A percentile compares a stretch with the other conserved stretches of the same genome.
Conservation (phyloP, 1,139 yeast genomes). For the Blastobotrys indianensis region DNA sequence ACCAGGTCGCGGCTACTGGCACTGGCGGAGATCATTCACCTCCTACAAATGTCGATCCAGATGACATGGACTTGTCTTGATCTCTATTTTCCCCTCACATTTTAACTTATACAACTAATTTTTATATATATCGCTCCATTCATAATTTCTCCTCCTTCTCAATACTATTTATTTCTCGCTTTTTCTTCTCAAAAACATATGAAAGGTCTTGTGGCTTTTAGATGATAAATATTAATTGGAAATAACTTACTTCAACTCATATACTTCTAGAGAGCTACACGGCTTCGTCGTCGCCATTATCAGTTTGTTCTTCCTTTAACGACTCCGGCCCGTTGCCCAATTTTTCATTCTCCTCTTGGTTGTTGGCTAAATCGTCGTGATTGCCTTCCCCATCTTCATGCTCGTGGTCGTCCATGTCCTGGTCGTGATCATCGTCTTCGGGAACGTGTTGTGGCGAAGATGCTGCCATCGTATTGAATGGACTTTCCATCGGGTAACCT, state of each 20-base stretch:
- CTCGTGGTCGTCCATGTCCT: constrained; percentile 2
- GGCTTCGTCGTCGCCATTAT: constrained; percentile 19
- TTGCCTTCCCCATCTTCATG: constrained; percentile 8
- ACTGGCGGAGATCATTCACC: background rate
- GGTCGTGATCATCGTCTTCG: constrained; percentile 5
- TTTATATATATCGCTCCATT: background rate
- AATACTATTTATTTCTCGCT: background rate
- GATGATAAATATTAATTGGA: too few relatives aligned
- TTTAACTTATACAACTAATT: background rate
- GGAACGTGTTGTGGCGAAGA: constrained; percentile 8
- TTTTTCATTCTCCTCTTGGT: background rate
- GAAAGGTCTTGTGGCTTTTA: too few relatives aligned
- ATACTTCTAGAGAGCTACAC: constrained; percentile 20
- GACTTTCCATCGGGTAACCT: constrained; percentile 7
- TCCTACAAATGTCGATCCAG: constrained; percentile 2
- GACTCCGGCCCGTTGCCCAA: constrained; percentile 7
- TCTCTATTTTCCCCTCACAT: background rate
- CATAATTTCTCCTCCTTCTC: background rate
- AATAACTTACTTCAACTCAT: too few relatives aligned
- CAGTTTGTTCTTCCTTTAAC: constrained; percentile 16
- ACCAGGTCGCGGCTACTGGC: too few relatives aligned
- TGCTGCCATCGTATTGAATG: constrained; percentile 1
- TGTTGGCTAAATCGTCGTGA: constrained; percentile 1
- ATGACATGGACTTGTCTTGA: constrained; percentile 12
- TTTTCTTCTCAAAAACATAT: too few relatives aligned